A percentile compares a stretch with the other conserved stretches of the same genome.
phyloP scores from a whole-genome alignment of 139 green algal genomes.

The Chlorella vulgaris region DNA sequence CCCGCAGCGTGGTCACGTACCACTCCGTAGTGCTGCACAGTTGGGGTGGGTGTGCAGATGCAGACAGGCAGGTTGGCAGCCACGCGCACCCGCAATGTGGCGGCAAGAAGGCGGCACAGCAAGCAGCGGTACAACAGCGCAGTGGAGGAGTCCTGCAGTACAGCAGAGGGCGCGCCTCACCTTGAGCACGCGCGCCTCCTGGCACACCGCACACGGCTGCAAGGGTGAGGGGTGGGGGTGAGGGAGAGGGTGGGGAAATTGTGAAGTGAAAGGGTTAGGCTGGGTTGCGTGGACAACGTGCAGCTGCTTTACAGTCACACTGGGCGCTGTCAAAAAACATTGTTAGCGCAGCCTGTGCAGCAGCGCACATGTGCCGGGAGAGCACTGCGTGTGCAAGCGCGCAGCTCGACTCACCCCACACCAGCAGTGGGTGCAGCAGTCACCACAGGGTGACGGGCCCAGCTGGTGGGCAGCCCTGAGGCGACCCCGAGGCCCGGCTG shows the following conservation, averaged over 20 bases:
- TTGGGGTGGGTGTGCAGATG: no score
- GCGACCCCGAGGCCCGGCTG: background rate
- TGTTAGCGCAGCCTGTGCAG: no score
- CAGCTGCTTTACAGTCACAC: background rate
- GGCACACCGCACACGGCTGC: background rate
- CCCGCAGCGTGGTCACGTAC: no score
- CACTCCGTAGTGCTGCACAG: no score
- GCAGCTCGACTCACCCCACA: background rate
- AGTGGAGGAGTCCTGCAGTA: background rate
- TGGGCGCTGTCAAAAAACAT: no score
- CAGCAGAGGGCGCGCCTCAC: background rate
- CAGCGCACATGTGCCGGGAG: background rate
- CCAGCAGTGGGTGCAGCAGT: conserved; percentile 15
- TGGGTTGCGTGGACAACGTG: background rate
- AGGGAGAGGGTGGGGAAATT: no score
- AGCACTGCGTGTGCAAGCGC: background rate
- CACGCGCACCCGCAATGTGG: background rate
- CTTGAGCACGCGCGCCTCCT: background rate
- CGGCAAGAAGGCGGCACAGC: background rate
- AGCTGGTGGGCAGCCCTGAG: background rate
- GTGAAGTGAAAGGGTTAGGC: background rate
- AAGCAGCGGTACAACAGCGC: background rate
- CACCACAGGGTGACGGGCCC: background rate
- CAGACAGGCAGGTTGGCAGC: background rate
- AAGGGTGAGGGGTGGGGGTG: background rate